Evolutionary conservation across 108 stramenopile species (phyloP).

Genomic region (Pseudonitzschia delicatissima): DNA sequence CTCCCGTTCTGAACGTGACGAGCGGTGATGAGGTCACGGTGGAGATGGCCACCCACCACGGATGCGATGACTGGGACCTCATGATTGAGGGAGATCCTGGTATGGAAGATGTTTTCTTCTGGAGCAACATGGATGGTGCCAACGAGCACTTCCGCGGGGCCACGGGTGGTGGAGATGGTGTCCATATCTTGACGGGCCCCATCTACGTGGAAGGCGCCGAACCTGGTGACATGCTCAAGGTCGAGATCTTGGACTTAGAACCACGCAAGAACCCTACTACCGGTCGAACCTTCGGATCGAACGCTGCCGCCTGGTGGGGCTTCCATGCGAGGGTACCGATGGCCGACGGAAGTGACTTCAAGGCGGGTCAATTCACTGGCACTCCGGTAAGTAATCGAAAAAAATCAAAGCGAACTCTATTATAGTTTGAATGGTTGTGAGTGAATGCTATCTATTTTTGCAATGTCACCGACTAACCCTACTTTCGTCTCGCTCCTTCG

Average conservation of each 20-base stretch:
- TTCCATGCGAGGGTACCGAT: slow-evolving; percentile 34
- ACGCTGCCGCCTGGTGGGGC: slow-evolving; percentile 50
- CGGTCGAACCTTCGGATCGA: slow-evolving; percentile 34
- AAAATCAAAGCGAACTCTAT: not conserved
- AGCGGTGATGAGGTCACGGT: slow-evolving; percentile 31
- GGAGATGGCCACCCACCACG: slow-evolving; percentile 51
- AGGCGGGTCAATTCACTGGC: slow-evolving; percentile 27
- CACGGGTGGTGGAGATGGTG: slow-evolving; percentile 40
- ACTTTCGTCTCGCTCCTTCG: not conserved
- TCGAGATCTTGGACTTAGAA: slow-evolving; percentile 39
- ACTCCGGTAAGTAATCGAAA: slow-evolving; percentile 24
- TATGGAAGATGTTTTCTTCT: slow-evolving; percentile 39
- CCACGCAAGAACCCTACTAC: slow-evolving; percentile 28
- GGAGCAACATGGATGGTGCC: slow-evolving; percentile 23
- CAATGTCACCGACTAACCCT: no score
- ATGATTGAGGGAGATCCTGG: slow-evolving; percentile 48
- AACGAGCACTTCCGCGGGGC: slow-evolving; percentile 40
- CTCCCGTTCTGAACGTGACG: slow-evolving; percentile 23
- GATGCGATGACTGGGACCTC: slow-evolving; percentile 44
- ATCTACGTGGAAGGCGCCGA: slow-evolving; percentile 36
- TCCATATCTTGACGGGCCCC: slow-evolving; percentile 44
- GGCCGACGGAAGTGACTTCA: slow-evolving; percentile 24
- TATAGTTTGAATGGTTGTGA: not conserved
- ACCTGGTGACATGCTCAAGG: slow-evolving; percentile 40
- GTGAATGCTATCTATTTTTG: not conserved